Base-by-base conservation (phyloP, 2,329 filamentous ascomycete genomes). In the Cladosporium sphaerospermum region DNA sequence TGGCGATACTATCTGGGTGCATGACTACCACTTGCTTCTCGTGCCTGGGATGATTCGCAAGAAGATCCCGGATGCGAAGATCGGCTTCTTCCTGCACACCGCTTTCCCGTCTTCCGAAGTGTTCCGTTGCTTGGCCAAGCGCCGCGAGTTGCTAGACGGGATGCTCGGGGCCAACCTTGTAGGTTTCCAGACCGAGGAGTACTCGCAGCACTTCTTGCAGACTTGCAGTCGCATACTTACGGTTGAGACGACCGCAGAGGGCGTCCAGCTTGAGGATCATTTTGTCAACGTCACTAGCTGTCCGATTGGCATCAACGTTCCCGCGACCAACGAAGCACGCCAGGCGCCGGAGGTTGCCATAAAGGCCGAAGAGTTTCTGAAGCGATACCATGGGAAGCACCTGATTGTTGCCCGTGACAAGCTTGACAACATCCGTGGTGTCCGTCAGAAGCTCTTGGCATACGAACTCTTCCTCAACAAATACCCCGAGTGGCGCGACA, bases 101-200 rank as follows among this genome's bases (percentile, higher is more conserved):
- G 90, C 92, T 0, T 97, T 97, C 70, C 92, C 92, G 0, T 96
- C 92, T 0, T 96, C 92, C 0, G 92, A 97, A 65, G 89, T 97
- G 1, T 97, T 97, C 73, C 83, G 92, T 45, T 97, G 92, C 68
- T 74, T 97, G 18, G 88, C 92, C 2, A 85, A 89, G 9, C 86
- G 92, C 54, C 91, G 87, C 61, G 82, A 96, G 69, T 79, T 97
- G 9, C 79, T 97, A 1, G 86, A 96, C 62, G 92, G 93, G 52
- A 92, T 97, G 77, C 81, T 97, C 0, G 92, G 92, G 9, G 89
- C 93, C 52, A 95, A 96, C 62, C 76, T 97, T 10, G 82, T 97
- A 57, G 91, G 89, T 1, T 97, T 97, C 72, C 92, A 97, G 72
- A 95, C 90, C 19, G 83, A 86, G 53, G 92, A 97, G 69, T 97